Evolutionary conservation across 352 stramenopile species (phyloP), one percentile per base, ranked within the genome.

Genomic region (Phytophthora kernoviae): DNA sequence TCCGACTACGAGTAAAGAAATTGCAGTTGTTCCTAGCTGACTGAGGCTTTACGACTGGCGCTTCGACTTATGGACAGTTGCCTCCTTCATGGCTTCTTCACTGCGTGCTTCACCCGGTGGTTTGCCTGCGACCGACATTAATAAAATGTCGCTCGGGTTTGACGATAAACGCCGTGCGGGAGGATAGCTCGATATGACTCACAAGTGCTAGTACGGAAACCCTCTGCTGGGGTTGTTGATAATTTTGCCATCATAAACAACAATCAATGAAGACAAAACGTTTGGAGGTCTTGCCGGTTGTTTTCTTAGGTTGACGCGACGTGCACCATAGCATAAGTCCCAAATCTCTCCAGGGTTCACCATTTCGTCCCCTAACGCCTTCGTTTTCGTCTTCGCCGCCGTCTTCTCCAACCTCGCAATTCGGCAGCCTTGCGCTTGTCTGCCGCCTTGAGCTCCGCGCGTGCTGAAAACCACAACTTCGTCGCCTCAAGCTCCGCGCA

Each of bases 1-100:
- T 90, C 94, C 40, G 94, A 93, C 48, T 99, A 99, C 79, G 78
- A 90, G 60, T 91, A 83, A 64, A 34, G 27, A 42, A 41, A 30
- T 43, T 32, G 17, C 4, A 46, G 43, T 44, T 52, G 58, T 14
- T 63, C 11, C 22, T 58, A 21, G 50, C 18, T 41, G 49, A 32
- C 52, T 26, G 54, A 58, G 61, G 52, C 62, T 71, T 67, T 72
- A 40, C 40, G 51, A 58, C 42, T 60, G 48, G 39, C 26, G 27
- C 41, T 64, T 58, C 47, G 47, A 72, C 34, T 66, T 42, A 42
- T 37, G 53, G 41, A 32, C 11, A n/a, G 20, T 12, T 42, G 17
- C 37, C 47, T 54, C 43, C 51, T 63, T 71, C 62, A 56, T 47
- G 45, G 20, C 59, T 62, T 49, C 51, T 67, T 57, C 61, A 65